Conservation (phyloP, 257 asterid genomes). For the Cynanchum wilfordii region DNA sequence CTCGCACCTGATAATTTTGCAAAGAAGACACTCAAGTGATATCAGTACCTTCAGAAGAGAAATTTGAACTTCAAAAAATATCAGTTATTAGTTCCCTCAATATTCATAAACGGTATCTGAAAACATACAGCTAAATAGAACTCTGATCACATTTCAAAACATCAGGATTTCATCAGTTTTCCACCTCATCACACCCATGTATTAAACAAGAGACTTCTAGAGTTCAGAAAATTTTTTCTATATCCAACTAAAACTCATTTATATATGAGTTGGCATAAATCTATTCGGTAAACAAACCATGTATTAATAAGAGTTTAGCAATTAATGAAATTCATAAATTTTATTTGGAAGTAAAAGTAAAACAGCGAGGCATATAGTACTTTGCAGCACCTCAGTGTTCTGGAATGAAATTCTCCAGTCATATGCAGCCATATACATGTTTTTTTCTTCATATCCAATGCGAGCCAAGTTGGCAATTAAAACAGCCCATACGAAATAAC, state of each 20-base stretch:
- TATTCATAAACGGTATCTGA: neutral
- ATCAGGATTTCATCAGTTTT: neutral
- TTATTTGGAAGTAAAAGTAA: neutral
- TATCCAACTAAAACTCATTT: neutral
- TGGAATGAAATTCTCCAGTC: constrained; percentile 89
- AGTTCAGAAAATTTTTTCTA: neutral
- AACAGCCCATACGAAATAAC: constrained; percentile 87
- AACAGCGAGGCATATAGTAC: neutral
- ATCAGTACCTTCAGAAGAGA: neutral
- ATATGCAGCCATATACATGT: constrained; percentile 84
- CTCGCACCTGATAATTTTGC: constrained; percentile 53
- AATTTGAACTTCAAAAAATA: constrained; percentile 5
- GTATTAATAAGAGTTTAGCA: neutral
- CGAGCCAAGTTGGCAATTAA: constrained; percentile 79
- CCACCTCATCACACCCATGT: neutral
- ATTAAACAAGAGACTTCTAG: constrained; percentile 4
- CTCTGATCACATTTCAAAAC: neutral
- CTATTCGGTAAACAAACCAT: neutral
- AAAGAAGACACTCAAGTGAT: constrained; percentile 13
- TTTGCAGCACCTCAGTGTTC: constrained; percentile 59
- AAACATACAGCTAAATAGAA: neutral
- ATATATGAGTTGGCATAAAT: neutral
- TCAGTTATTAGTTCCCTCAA: neutral
- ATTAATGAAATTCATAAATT: neutral
- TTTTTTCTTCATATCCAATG: constrained; percentile 83